Percentiles rank a stretch among this genome's conserved stretches.
These are phyloP conservation scores for Arthroderma sp. DNA, from an alignment of 2,329 filamentous ascomycete species.

Conservation along the genomic window DNA sequence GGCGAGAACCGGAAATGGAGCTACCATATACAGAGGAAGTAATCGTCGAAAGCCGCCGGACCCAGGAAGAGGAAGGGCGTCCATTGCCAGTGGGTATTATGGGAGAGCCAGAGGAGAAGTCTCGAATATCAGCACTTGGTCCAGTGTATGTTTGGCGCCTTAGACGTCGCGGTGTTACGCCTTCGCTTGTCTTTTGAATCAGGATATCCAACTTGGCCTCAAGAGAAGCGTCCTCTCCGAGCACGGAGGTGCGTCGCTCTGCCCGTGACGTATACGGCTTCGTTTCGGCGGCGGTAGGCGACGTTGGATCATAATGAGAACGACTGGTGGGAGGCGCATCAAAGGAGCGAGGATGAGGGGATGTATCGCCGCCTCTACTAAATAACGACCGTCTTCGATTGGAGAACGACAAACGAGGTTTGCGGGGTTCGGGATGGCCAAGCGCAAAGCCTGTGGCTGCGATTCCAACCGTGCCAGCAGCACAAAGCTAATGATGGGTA, in stretches of 20 bases:
- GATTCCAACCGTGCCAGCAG: slow-evolving; percentile 48
- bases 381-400: slow-evolving; percentile 6
- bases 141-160: slow-evolving; percentile 26
- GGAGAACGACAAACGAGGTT: slow-evolving; percentile 4
- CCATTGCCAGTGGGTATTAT: slow-evolving; percentile 14
- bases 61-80: slow-evolving; percentile 39
- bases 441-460: slow-evolving; percentile 46
- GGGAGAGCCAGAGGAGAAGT: slow-evolving; percentile 12
- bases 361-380: slow-evolving; percentile 7
- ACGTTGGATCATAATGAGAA: no score
- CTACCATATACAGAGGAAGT: slow-evolving; percentile 36
- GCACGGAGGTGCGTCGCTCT: not conserved
- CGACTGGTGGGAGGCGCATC: not conserved
- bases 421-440: slow-evolving; percentile 34
- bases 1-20: slow-evolving; percentile 35
- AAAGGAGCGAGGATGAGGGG: slow-evolving; percentile 4
- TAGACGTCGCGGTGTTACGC: slow-evolving; percentile 14
- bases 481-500: slow-evolving; percentile 41
- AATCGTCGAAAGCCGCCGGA: slow-evolving; percentile 42
- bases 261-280: not conserved
- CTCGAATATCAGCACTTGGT: not conserved
- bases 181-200: slow-evolving; percentile 1
- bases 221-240: slow-evolving; percentile 3
- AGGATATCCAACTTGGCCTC: not conserved
- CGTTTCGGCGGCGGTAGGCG: no score